These are phyloP conservation scores for Cytospora chrysosperma DNA, from an alignment of 2,329 filamentous ascomycete species.

Conservation along the genomic window DNA sequence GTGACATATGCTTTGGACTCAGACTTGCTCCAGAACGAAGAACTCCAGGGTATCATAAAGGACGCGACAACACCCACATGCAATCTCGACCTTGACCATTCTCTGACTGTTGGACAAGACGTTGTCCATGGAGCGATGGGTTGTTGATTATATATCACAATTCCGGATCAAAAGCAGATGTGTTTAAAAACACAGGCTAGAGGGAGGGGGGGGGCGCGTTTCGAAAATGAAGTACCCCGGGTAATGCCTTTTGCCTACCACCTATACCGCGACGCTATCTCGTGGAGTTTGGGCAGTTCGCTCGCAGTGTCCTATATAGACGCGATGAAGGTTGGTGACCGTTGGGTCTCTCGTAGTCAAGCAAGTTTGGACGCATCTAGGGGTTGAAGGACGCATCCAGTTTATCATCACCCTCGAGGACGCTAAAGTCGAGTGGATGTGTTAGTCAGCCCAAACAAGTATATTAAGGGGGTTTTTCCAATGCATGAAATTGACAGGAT, in stretches of 20 bases:
- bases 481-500: not conserved
- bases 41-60: not conserved
- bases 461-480: not conserved
- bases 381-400: slow-evolving; percentile 44
- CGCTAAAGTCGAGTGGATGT: slow-evolving; percentile 21
- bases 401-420: slow-evolving; percentile 56
- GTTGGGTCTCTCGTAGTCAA: not conserved
- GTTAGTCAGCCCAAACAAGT: not conserved
- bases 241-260: slow-evolving; percentile 7
- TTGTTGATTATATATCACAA: not conserved
- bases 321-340: not conserved
- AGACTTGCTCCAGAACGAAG: not conserved
- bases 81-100: not conserved
- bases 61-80: not conserved
- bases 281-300: not conserved
- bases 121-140: not conserved
- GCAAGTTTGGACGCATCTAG: not conserved
- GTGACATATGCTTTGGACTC: not conserved
- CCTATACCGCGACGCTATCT: slow-evolving; percentile 1
- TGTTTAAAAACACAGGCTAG: not conserved
- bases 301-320: slow-evolving; percentile 6
- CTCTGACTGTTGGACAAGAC: not conserved
- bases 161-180: not conserved
- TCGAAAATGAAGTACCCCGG: not conserved
- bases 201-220: not conserved